A percentile compares a stretch with the other conserved stretches of the same genome.
phyloP scores from a whole-genome alignment of 495 filamentous ascomycete species.

The Diplogelasinospora grovesii region DNA sequence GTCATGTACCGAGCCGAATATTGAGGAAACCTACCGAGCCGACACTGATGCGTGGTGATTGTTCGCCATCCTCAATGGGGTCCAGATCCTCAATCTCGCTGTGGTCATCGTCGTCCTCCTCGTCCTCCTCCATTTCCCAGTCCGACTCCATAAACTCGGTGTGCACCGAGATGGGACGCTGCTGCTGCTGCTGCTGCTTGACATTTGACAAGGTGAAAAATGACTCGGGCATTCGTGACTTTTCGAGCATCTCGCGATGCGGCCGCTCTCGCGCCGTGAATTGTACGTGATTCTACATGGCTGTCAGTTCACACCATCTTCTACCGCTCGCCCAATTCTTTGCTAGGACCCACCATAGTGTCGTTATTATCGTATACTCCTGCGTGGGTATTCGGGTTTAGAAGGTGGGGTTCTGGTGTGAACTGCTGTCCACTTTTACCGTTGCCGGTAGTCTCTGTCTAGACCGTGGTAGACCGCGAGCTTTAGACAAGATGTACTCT shows the following conservation, averaged over 20 bases:
- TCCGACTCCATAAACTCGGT: constrained; percentile 75
- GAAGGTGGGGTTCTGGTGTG: not conserved
- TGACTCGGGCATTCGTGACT: constrained; percentile 33
- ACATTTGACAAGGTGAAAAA: constrained; percentile 37
- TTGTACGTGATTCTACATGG: constrained; percentile 17
- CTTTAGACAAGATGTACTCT: constrained; percentile 8
- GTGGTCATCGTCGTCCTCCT: constrained; percentile 45
- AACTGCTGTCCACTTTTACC: constrained; percentile 25
- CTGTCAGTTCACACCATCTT: constrained; percentile 10
- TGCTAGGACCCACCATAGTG: constrained; percentile 19
- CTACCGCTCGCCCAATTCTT: constrained; percentile 1
- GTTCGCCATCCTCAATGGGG: constrained; percentile 50
- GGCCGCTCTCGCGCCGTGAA: constrained; percentile 14
- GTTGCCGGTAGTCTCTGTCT: constrained; percentile 30
- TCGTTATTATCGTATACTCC: constrained; percentile 12
- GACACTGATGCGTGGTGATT: constrained; percentile 57
- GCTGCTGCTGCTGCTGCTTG: constrained; percentile 15
- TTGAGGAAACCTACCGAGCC: constrained; percentile 50
- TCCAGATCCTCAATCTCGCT: constrained; percentile 44
- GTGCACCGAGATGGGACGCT: constrained; percentile 54
- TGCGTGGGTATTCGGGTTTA: too few species aligned
- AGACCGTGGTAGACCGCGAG: not conserved
- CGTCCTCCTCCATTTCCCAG: constrained; percentile 53
- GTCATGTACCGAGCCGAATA: not conserved
- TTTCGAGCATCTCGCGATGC: constrained; percentile 42